Evolutionary conservation across 2,329 filamentous ascomycete species (phyloP), one percentile per base, ranked within the genome.

Genomic region (Blastomyces parvus): DNA sequence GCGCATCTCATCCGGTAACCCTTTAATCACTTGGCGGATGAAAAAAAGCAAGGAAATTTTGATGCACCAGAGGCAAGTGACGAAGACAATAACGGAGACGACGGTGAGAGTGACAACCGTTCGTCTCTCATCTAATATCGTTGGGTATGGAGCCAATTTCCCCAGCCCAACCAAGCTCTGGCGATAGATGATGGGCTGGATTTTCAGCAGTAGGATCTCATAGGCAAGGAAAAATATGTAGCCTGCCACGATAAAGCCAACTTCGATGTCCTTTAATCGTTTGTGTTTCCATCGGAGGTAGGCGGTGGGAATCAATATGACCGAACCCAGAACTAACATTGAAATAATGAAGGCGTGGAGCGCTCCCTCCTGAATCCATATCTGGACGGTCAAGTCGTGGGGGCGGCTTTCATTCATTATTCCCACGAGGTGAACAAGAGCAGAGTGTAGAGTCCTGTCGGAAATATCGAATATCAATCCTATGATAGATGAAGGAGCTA

Each of bases 1-100:
- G 8, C 53, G 5, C 53, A 62, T 25, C 56, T 64, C 53, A 44
- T 44, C 40, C 40, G 40, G 40, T 17, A 44, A 44, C 40, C 40
- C 40, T 19, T 44, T 44, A 19, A 44, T 44, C 14, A 44, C 40
- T 19, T 44, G 40, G 6, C 40, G 40, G 19, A 44, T 44, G 40
- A 44, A 44, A 17, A 44, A 44, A 44, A 44, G 40, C 40, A 44
- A n/a, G 9, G 40, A 44, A 44, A 44, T 44, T n/a, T 44, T 44
- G 40, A 44, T 44, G 2, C 40, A 44, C 40, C 40, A 44, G 40
- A 44, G 40, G 40, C 14, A 17, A 19, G 14, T 44, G 14, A 44
- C 40, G 40, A 44, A 44, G 40, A 44, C 19, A 44, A 44, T 44
- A 44, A 44, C 40, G 40, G 40, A 44, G 1, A 44, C 40, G 17